These are phyloP conservation scores for Gossypium thurberi DNA, from an alignment of 345 rosid genomes.

Conservation along the genomic window DNA sequence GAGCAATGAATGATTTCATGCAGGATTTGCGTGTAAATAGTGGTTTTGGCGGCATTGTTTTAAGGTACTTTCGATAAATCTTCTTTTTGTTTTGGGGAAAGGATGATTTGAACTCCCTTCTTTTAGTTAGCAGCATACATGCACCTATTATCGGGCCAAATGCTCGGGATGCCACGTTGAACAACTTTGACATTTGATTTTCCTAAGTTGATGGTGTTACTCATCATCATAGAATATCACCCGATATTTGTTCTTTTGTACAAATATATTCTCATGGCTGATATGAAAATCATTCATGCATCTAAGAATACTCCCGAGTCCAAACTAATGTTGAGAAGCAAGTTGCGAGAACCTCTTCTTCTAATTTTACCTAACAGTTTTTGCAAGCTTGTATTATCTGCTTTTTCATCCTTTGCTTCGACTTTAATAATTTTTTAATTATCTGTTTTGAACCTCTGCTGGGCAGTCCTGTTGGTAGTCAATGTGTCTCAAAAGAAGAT, in stretches of 20 bases:
- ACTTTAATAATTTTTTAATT: conserved; percentile 1
- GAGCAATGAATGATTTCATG: conserved; percentile 17
- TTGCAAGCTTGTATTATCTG: not conserved
- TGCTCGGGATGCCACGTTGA: not conserved
- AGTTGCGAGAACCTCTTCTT: not conserved
- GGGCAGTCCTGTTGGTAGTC: conserved; percentile 87
- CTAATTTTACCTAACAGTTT: not conserved
- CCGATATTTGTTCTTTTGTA: not conserved
- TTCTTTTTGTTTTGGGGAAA: not conserved
- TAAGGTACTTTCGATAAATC: conserved; percentile 45
- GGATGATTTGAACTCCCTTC: not conserved
- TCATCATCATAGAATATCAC: not conserved
- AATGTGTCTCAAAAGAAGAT: conserved; percentile 87
- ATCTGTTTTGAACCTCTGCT: conserved; percentile 9
- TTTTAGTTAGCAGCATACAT: not conserved
- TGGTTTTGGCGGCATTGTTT: conserved; percentile 80
- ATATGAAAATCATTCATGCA: not conserved
- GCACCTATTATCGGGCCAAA: not conserved
- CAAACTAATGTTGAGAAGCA: not conserved
- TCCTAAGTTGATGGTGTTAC: not conserved
- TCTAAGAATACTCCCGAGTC: not conserved
- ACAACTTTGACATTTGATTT: not conserved
- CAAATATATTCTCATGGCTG: not conserved
- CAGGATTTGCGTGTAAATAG: conserved; percentile 82
- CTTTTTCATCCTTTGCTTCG: not conserved